These are phyloP conservation scores for Xylariaceae sp. DNA, from an alignment of 2,329 filamentous ascomycete species.

Conservation along the genomic window DNA sequence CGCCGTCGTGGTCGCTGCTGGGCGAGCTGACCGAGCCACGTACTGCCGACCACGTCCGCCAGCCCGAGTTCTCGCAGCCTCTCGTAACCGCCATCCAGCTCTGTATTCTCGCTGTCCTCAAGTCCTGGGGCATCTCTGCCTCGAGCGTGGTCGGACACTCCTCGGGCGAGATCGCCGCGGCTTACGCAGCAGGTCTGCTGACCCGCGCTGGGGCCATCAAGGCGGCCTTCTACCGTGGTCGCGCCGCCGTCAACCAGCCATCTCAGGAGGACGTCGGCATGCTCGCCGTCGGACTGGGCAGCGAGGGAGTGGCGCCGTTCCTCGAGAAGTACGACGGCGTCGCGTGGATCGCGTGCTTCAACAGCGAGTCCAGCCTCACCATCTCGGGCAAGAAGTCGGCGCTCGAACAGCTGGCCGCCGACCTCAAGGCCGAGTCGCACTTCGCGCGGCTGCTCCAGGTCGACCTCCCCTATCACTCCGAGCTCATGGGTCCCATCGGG, in stretches of 20 bases:
- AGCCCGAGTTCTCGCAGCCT: not conserved
- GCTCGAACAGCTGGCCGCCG: constrained; percentile 5
- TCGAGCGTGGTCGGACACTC: constrained; percentile 20
- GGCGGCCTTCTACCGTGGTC: constrained; percentile 15
- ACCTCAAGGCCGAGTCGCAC: constrained; percentile 9
- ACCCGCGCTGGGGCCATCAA: constrained; percentile 36
- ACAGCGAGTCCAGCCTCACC: constrained; percentile 26
- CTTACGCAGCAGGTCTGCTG: constrained; percentile 42
- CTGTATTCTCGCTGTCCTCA: constrained; percentile 1
- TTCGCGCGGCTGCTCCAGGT: constrained; percentile 24
- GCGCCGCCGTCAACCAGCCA: not conserved
- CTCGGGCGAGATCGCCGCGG: constrained; percentile 41
- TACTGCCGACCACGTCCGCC: not conserved
- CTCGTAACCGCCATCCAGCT: not conserved
- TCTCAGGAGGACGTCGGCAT: constrained; percentile 33
- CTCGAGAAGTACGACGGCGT: constrained; percentile 24
- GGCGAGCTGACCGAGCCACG: constrained; percentile 11
- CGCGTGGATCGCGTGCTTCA: constrained; percentile 24
- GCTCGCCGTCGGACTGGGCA: constrained; percentile 38
- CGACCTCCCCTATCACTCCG: constrained; percentile 22
- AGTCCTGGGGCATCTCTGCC: constrained; percentile 5
- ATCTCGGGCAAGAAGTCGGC: constrained; percentile 17
- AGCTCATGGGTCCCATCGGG: constrained; percentile 11
- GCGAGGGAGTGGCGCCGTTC: constrained; percentile 29
- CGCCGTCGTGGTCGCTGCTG: constrained; percentile 23